Percentiles rank a stretch among this genome's conserved stretches.
Conservation (phyloP, 2,329 filamentous ascomycete genomes). For the Stagonosporopsis cucurbitacearum region DNA sequence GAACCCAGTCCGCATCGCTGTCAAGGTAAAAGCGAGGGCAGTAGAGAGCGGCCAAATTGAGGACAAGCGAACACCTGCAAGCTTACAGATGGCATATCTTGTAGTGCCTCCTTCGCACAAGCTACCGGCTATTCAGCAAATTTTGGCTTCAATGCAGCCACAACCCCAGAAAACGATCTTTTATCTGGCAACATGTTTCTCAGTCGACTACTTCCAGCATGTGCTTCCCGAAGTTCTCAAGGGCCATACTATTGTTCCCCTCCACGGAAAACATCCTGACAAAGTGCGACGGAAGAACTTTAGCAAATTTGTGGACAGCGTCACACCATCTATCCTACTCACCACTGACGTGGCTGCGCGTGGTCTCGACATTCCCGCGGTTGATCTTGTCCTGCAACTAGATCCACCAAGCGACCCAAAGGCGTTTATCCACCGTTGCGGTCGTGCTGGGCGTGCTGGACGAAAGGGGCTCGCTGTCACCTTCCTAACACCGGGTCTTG, state of each 20-base stretch:
- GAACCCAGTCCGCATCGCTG: slow-evolving; percentile 93
- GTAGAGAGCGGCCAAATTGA: slow-evolving; percentile 66
- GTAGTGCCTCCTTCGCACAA: slow-evolving; percentile 79
- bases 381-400: slow-evolving; percentile 89
- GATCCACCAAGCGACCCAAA: slow-evolving; percentile 89
- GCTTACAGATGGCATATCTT: slow-evolving; percentile 89
- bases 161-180: slow-evolving; percentile 84
- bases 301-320: slow-evolving; percentile 75
- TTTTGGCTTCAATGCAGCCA: slow-evolving; percentile 74
- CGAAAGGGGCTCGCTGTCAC: slow-evolving; percentile 82
- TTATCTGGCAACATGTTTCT: slow-evolving; percentile 91
- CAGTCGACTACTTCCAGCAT: slow-evolving; percentile 91
- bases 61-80: slow-evolving; percentile 88
- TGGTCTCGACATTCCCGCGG: slow-evolving; percentile 88
- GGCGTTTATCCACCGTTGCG: slow-evolving; percentile 73
- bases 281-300: slow-evolving; percentile 91
- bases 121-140: slow-evolving; percentile 72
- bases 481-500: slow-evolving; percentile 80
- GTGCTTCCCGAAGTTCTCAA: slow-evolving; percentile 77
- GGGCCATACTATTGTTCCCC: slow-evolving; percentile 72
- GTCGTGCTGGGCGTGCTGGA: slow-evolving; percentile 68
- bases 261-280: slow-evolving; percentile 91
- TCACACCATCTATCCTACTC: slow-evolving; percentile 79
- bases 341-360: slow-evolving; percentile 93
- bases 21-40: slow-evolving; percentile 74